A percentile compares a stretch with the other conserved stretches of the same genome.
phyloP scores from a whole-genome alignment of 495 filamentous ascomycete species.

The Staphylotrichum longicolle region DNA sequence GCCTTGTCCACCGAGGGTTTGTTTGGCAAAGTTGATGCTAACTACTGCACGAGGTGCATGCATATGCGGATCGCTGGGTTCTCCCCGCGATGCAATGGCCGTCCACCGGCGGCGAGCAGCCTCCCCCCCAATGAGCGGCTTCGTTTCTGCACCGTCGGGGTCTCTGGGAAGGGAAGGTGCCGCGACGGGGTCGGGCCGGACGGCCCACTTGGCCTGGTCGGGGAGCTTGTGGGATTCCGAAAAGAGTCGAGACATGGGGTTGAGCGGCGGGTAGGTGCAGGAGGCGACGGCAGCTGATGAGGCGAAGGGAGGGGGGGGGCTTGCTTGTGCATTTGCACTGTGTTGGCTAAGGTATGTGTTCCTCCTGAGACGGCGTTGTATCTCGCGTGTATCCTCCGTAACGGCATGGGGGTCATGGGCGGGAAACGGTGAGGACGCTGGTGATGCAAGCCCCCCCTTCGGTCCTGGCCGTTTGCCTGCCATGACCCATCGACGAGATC shows the following conservation, averaged over 20 bases:
- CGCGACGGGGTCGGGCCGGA: conserved; percentile 3
- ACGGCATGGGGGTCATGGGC: background rate
- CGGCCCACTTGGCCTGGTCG: background rate
- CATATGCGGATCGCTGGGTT: conserved; percentile 7
- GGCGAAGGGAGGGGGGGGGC: background rate
- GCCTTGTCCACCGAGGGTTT: background rate
- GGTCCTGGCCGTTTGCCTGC: background rate
- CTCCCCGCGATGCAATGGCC: conserved; percentile 2
- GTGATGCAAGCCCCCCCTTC: background rate
- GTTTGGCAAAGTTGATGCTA: background rate
- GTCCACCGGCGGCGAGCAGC: background rate
- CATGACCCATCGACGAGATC: background rate
- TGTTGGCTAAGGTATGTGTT: background rate
- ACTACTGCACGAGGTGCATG: background rate
- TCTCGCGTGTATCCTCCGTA: no score
- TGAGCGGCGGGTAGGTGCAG: conserved; percentile 11
- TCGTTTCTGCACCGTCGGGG: background rate
- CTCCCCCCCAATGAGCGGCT: background rate
- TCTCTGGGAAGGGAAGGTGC: background rate
- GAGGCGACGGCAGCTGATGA: conserved; percentile 3
- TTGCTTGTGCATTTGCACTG: conserved; percentile 18
- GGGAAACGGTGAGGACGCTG: conserved; percentile 1
- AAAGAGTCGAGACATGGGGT: background rate
- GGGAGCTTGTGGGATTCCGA: background rate
- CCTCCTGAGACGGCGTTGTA: background rate